A percentile compares a stretch with the other conserved stretches of the same genome.
Conservation (phyloP, 139 green algal species). For the Chlorella sorokiniana region DNA sequence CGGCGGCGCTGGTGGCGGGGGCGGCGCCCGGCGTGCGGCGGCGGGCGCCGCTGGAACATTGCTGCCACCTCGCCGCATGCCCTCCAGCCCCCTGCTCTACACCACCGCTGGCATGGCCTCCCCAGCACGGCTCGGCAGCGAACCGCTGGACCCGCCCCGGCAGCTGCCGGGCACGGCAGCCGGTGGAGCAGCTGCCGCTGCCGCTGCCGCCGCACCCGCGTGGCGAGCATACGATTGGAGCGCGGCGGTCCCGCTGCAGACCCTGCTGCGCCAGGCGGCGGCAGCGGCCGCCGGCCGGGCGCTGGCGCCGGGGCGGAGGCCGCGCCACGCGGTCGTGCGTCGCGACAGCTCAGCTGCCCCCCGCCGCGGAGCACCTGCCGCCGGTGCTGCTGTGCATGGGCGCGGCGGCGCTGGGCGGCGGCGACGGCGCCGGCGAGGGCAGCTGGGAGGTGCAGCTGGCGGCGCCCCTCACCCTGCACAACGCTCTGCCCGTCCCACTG, state of each 20-base stretch:
- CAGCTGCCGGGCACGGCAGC: not conserved
- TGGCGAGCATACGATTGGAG: conserved; percentile 44
- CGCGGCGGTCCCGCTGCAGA: conserved; percentile 36
- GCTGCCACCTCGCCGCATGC: not conserved
- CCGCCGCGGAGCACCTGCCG: not conserved
- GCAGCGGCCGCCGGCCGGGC: not conserved
- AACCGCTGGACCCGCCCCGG: conserved; percentile 40
- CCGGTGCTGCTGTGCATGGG: conserved; percentile 18
- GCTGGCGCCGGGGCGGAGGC: not conserved
- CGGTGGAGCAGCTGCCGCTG: not conserved
- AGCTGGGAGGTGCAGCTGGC: conserved; percentile 56
- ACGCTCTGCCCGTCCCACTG: conserved; percentile 62
- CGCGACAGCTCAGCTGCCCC: not conserved
- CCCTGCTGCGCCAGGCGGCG: conserved; percentile 36
- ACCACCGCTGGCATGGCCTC: conserved; percentile 13
- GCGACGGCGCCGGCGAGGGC: not conserved
- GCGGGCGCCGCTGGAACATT: not conserved
- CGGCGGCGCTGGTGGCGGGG: conserved; percentile 11
- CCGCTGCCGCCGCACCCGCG: not conserved
- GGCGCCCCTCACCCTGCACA: conserved; percentile 60
- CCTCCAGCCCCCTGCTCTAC: conserved; percentile 18
- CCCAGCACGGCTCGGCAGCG: not conserved
- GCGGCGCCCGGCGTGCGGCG: not conserved
- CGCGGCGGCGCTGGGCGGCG: not conserved
- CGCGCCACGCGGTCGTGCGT: not conserved